Evolutionary conservation across 768 basidiomycete species (phyloP).

Genomic region (Heimioporus sp.): DNA sequence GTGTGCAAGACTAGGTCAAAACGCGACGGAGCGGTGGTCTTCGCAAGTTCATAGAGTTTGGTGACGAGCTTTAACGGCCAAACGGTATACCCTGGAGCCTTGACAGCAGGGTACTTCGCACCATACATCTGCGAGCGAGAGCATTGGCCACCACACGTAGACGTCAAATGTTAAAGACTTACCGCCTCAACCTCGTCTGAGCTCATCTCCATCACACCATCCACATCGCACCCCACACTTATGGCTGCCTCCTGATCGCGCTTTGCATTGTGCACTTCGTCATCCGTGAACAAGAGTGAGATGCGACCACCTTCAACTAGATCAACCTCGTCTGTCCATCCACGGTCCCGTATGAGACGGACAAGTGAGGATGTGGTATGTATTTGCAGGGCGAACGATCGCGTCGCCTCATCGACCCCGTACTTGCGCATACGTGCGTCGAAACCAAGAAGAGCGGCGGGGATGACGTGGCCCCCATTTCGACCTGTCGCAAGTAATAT

Average conservation of each 20-base stretch:
- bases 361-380: constrained; percentile 52
- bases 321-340: constrained; percentile 53
- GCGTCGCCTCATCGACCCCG: constrained; percentile 54
- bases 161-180: constrained; percentile 3
- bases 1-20: constrained; percentile 64
- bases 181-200: constrained; percentile 50
- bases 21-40: constrained; percentile 12
- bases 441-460: constrained; percentile 49
- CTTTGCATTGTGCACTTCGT: constrained; percentile 38
- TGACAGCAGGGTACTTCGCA: constrained; percentile 50
- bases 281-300: constrained; percentile 44
- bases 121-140: constrained; percentile 20
- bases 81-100: constrained; percentile 58
- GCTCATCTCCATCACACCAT: constrained; percentile 44
- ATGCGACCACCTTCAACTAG: constrained; percentile 58
- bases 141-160: too few species aligned
- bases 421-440: constrained; percentile 33
- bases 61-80: constrained; percentile 85
- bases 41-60: constrained; percentile 50
- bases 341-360: constrained; percentile 43
- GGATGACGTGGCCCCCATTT: constrained; percentile 76
- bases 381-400: constrained; percentile 53
- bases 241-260: constrained; percentile 54
- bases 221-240: constrained; percentile 48
- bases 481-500: constrained; percentile 44